Conservation (phyloP, 129 eudicot species). For the Cynara cardunculus region DNA sequence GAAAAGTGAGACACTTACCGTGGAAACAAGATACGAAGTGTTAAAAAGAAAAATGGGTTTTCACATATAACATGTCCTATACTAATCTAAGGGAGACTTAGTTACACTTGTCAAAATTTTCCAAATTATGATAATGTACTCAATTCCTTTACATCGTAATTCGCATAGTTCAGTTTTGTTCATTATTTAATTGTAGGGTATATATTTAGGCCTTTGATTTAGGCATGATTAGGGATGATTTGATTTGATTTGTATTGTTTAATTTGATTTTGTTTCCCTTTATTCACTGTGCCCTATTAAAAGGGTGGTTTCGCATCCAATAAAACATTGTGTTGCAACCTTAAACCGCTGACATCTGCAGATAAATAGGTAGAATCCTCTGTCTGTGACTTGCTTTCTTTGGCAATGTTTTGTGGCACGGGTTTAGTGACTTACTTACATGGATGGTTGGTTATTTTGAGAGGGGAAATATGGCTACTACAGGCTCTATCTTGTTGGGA, state of each 20-base stretch:
- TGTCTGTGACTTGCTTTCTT: neutral
- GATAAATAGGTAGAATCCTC: neutral
- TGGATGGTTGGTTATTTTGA: neutral
- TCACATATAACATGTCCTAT: neutral
- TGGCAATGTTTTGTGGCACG: neutral
- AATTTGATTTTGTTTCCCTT: no score
- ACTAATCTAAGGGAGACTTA: neutral
- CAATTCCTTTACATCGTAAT: neutral
- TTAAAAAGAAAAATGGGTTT: neutral
- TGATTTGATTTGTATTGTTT: no score
- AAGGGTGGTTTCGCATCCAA: no score
- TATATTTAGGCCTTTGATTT: no score
- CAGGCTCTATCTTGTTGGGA: neutral
- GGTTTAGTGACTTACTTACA: neutral
- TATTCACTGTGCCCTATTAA: no score
- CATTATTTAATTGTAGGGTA: neutral
- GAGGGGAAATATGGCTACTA: neutral
- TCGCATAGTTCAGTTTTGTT: neutral
- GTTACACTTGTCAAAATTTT: neutral
- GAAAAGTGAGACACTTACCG: neutral
- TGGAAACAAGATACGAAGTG: neutral
- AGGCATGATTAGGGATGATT: neutral
- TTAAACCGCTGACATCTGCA: neutral
- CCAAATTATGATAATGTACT: neutral
- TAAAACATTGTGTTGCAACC: neutral